phyloP scores from a whole-genome alignment of 352 stramenopile genomes.

The Phytopythium litorale region DNA sequence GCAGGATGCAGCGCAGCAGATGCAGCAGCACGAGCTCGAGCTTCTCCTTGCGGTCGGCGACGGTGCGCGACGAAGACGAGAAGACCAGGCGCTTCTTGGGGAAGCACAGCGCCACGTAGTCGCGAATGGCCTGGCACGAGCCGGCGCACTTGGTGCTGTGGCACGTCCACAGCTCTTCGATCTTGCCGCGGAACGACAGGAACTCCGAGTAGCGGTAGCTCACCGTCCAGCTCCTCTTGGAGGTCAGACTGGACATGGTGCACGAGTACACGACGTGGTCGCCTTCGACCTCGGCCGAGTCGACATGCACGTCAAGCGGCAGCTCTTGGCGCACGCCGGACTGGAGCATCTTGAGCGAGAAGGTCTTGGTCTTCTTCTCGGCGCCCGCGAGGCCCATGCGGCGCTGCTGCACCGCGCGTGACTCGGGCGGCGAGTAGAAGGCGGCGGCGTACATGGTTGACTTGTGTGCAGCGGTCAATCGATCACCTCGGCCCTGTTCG shows the following conservation, averaged over 20 bases:
- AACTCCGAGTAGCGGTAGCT: constrained; percentile 70
- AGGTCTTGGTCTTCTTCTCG: constrained; percentile 26
- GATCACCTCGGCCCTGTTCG: neutral
- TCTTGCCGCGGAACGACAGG: constrained; percentile 36
- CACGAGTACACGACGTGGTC: constrained; percentile 50
- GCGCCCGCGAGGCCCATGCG: neutral
- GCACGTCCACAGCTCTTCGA: constrained; percentile 56
- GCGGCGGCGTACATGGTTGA: constrained; percentile 4
- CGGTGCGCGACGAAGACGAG: constrained; percentile 30
- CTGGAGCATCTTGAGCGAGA: constrained; percentile 45
- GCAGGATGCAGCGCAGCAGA: constrained; percentile 56
- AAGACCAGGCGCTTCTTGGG: constrained; percentile 47
- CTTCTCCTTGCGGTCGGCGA: constrained; percentile 46
- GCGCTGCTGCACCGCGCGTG: constrained; percentile 4
- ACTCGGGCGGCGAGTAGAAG: constrained; percentile 4
- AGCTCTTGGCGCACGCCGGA: constrained; percentile 35
- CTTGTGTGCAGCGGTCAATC: neutral
- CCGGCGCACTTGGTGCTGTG: constrained; percentile 47
- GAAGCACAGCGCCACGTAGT: constrained; percentile 57
- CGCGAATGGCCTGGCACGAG: constrained; percentile 65
- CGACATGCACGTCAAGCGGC: constrained; percentile 41
- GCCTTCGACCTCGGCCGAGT: constrained; percentile 25
- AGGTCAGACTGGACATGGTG: constrained; percentile 39
- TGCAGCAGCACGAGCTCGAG: constrained; percentile 64
- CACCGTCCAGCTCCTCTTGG: constrained; percentile 44